Base-by-base conservation (phyloP, 139 green algal species). In the Chlorella sorokiniana region DNA sequence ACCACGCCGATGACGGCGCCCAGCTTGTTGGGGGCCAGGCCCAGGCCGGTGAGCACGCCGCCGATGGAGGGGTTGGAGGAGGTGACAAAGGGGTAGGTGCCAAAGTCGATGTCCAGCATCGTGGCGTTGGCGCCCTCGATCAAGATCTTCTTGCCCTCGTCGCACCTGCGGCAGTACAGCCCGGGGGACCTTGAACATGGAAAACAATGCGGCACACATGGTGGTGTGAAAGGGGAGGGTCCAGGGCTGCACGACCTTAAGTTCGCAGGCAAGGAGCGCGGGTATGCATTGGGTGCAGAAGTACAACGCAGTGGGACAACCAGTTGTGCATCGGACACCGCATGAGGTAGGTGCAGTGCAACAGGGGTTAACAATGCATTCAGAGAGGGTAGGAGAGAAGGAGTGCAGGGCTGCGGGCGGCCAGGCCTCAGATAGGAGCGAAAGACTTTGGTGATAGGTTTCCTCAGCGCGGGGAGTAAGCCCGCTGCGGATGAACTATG, bases 81-180 rank as follows among this genome's bases (percentile, higher is more conserved):
- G 20, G 97, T 99, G 16, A 99, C 97, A 78, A 96, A 99, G n/a
- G 97, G 97, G 91, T 99, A 99, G 37, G 97, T 99, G 62, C 97
- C 97, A 69, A 98, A 99, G 88, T 99, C 97, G 7, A 99, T 71
- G 87, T 99, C 97, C 31, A 99, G 90, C 96, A 99, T 97, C 38
- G 97, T 99, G 9, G 97, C 97, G 84, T 99, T 98, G 73, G 95
- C 97, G 70, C 97, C 97, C 91, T 99, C 97, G 33, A 99, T 94
- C 70, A 99, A 91, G 63, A 99, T 96, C 56, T 92, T 88, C 88
- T 96, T 94, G 41, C 95, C 91, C 8, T 45, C 65, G 61, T 92
- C 84, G 69, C 65, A 82, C 75, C 69, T 79, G 78, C 78, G 52
- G 18, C 25, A 9, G 25, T n/a, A 33, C 16, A 3, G 31, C n/a